A percentile compares a stretch with the other conserved stretches of the same genome.
These are phyloP conservation scores for Fomitopsis palustris DNA, from an alignment of 1,284 basidiomycete species.

Conservation along the genomic window DNA sequence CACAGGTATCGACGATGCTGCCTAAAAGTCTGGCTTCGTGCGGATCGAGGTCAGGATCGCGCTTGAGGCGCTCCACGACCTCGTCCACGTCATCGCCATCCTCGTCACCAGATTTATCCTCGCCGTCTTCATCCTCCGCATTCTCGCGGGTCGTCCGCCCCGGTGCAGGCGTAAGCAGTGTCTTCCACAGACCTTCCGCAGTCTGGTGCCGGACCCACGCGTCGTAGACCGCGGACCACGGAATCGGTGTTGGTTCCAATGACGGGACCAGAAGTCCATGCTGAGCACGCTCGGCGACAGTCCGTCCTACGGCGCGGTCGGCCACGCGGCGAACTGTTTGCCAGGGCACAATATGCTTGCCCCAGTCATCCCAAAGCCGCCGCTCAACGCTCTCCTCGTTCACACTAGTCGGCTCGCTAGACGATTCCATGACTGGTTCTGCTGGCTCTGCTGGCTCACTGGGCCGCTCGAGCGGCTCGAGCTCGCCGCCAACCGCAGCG, in stretches of 20 bases:
- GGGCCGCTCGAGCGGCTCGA: slow-evolving; percentile 39
- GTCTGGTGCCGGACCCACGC: slow-evolving; percentile 60
- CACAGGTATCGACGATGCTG: slow-evolving; percentile 82
- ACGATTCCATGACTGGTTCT: neutral
- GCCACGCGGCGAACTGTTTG: slow-evolving; percentile 64
- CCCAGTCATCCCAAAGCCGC: slow-evolving; percentile 74
- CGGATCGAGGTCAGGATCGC: slow-evolving; percentile 67
- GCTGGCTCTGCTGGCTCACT: slow-evolving; percentile 15
- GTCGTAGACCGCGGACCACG: slow-evolving; percentile 58
- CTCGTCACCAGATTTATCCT: slow-evolving; percentile 32
- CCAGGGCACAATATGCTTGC: slow-evolving; percentile 64
- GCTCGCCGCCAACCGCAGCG: slow-evolving; percentile 64
- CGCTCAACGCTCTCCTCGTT: slow-evolving; percentile 10
- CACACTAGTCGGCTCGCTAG: slow-evolving; percentile 13
- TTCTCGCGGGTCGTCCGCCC: slow-evolving; percentile 36
- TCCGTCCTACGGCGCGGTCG: slow-evolving; percentile 67
- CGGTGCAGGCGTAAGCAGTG: slow-evolving; percentile 57
- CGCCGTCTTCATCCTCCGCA: slow-evolving; percentile 33
- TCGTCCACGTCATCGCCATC: slow-evolving; percentile 52
- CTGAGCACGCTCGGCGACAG: slow-evolving; percentile 42
- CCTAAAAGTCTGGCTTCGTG: slow-evolving; percentile 77
- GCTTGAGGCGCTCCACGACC: slow-evolving; percentile 71
- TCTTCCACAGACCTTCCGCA: slow-evolving; percentile 47
- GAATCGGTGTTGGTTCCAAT: slow-evolving; percentile 54
- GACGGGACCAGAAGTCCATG: slow-evolving; percentile 28